Evolutionary conservation across 2,329 filamentous ascomycete species (phyloP).

Genomic region (Penicillium sp.): DNA sequence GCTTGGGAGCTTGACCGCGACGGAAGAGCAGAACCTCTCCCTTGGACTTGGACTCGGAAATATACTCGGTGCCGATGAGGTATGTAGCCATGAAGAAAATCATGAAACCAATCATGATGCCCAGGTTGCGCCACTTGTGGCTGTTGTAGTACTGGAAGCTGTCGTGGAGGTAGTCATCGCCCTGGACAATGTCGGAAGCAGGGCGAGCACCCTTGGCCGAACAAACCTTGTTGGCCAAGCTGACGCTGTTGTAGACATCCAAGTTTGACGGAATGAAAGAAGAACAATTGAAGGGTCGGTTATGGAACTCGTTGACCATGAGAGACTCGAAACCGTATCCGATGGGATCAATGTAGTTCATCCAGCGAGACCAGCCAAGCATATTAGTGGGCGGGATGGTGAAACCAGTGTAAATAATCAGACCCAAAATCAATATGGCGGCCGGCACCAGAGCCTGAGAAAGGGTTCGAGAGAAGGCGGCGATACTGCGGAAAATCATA

Average conservation of each 20-base stretch:
- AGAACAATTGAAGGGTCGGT: conserved; percentile 57
- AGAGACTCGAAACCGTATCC: conserved; percentile 77
- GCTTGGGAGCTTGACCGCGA: conserved; percentile 59
- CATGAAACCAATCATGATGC: conserved; percentile 65
- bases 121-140: conserved; percentile 68
- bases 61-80: conserved; percentile 63
- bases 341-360: conserved; percentile 76
- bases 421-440: conserved; percentile 45
- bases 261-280: conserved; percentile 43
- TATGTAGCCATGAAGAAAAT: conserved; percentile 62
- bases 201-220: conserved; percentile 57
- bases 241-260: conserved; percentile 36
- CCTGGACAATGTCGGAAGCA: conserved; percentile 54
- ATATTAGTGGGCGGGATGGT: conserved; percentile 55
- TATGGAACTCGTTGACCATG: conserved; percentile 79
- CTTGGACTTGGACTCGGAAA: conserved; percentile 67
- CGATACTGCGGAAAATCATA: conserved; percentile 80
- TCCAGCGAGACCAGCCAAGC: conserved; percentile 77
- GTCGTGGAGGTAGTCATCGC: conserved; percentile 56
- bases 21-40: conserved; percentile 75
- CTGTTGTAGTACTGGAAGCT: conserved; percentile 57
- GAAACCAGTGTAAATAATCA: conserved; percentile 51
- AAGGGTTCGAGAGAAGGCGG: conserved; percentile 66
- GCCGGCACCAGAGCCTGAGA: conserved; percentile 57
- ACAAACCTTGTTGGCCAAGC: conserved; percentile 52